These are phyloP conservation scores for Citrullus colocynthis DNA, from an alignment of 306 rosid genomes.

Conservation along the genomic window DNA sequence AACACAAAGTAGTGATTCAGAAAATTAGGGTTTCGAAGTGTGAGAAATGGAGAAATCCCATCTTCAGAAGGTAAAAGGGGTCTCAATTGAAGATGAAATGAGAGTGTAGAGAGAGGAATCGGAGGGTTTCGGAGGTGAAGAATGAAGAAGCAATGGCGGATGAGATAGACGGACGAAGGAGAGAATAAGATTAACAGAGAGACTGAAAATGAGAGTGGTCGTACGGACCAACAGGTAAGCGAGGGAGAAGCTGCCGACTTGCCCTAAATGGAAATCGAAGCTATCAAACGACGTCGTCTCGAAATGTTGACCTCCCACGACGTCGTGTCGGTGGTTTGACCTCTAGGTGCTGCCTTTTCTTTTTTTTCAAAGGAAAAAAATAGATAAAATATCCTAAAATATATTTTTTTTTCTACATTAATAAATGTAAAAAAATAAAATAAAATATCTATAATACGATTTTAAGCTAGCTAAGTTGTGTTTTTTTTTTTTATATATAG, in stretches of 20 bases:
- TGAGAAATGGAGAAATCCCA: background rate
- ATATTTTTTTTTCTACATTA: too few species aligned
- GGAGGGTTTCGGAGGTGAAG: background rate
- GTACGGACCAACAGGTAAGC: background rate
- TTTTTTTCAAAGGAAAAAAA: too few species aligned
- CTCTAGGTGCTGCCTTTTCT: background rate
- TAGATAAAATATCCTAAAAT: background rate
- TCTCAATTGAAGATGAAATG: background rate
- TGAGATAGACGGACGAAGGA: background rate
- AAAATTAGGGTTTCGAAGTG: constrained; percentile 1
- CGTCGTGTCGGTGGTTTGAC: background rate
- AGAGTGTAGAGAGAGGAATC: background rate
- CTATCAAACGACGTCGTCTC: background rate
- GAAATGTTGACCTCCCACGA: background rate
- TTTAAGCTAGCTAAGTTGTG: too few species aligned
- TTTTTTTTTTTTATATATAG: too few species aligned
- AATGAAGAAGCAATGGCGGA: background rate
- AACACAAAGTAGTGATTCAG: background rate
- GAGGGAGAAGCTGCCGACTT: background rate
- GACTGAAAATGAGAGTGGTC: background rate
- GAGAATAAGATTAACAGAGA: background rate
- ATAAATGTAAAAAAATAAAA: too few species aligned
- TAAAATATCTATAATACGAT: too few species aligned
- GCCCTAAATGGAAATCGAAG: background rate
- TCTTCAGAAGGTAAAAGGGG: background rate